Evolutionary conservation across 306 rosid species (phyloP).

Genomic region (Arachis stenosperma): DNA sequence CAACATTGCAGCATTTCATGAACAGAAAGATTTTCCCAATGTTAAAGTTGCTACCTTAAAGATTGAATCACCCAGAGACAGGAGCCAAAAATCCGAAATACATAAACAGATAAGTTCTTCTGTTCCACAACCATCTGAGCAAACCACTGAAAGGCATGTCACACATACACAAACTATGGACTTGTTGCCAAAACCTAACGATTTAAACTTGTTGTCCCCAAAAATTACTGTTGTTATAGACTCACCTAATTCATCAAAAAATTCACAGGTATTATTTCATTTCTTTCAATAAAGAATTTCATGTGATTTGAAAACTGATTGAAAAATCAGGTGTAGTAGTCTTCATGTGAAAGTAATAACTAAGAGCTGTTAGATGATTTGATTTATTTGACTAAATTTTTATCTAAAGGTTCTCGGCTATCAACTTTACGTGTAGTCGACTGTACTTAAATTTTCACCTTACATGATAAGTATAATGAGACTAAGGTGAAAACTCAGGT

Average conservation of each 20-base stretch:
- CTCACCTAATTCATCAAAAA: constrained; percentile 61
- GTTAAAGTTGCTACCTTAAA: too few relatives aligned
- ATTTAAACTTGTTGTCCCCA: constrained; percentile 45
- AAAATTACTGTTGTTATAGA: constrained; percentile 24
- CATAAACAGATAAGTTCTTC: constrained; percentile 51
- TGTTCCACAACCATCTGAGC: constrained; percentile 57
- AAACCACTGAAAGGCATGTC: constrained; percentile 57
- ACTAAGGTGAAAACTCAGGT: too few relatives aligned
- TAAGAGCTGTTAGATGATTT: too few relatives aligned
- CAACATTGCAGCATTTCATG: constrained; percentile 35
- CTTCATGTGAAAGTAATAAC: too few relatives aligned
- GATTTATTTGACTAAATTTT: too few relatives aligned
- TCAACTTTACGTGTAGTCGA: too few relatives aligned
- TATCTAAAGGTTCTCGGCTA: too few relatives aligned
- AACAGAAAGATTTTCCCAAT: constrained; percentile 51
- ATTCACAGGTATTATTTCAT: constrained; percentile 50
- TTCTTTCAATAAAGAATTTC: constrained; percentile 20
- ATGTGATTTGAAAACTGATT: neutral
- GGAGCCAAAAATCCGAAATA: too few relatives aligned
- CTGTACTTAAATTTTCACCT: too few relatives aligned
- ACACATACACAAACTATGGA: constrained; percentile 43
- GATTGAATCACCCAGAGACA: too few relatives aligned
- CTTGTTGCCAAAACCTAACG: constrained; percentile 21
- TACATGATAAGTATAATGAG: too few relatives aligned
- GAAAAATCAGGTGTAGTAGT: too few relatives aligned